Evolutionary conservation across 148 eudicot genomes (phyloP).

Genomic region (Hydrangea macrophylla): DNA sequence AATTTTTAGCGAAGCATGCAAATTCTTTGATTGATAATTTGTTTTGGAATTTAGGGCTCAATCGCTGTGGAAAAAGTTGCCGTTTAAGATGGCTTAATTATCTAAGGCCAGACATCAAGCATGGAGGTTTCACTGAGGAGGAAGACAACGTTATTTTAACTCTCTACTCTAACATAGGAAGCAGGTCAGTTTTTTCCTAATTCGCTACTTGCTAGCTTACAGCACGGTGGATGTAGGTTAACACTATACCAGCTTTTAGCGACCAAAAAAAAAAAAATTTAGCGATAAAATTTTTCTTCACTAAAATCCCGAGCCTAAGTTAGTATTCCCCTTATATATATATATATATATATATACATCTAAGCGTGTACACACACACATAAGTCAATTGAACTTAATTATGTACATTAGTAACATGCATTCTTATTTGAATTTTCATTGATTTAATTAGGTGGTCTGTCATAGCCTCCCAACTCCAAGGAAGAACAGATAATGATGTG

Average conservation of each 20-base stretch:
- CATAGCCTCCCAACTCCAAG: slow-evolving; percentile 38
- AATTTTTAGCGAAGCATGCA: background rate
- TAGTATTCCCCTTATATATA: no score
- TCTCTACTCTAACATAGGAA: slow-evolving; percentile 42
- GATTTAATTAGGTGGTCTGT: slow-evolving; percentile 39
- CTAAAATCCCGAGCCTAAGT: no score
- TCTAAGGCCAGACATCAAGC: slow-evolving; percentile 57
- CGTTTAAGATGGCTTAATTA: no score
- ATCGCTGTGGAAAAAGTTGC: slow-evolving; percentile 73
- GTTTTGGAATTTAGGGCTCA: slow-evolving; percentile 29
- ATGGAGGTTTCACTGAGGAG: slow-evolving; percentile 53
- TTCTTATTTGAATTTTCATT: background rate
- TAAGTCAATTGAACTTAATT: background rate
- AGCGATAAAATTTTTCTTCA: no score
- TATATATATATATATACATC: background rate
- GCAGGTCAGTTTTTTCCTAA: slow-evolving; percentile 60
- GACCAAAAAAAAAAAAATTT: no score
- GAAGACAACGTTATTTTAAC: slow-evolving; percentile 46
- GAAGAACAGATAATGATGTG: slow-evolving; percentile 56
- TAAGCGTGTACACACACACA: no score
- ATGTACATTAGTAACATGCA: background rate
- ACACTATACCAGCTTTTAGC: no score
- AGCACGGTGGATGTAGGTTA: no score
- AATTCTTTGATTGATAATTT: background rate
- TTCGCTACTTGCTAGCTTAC: no score